Conservation (phyloP, 371 early-diverging fungal genomes). For the Mucor ambiguus region DNA sequence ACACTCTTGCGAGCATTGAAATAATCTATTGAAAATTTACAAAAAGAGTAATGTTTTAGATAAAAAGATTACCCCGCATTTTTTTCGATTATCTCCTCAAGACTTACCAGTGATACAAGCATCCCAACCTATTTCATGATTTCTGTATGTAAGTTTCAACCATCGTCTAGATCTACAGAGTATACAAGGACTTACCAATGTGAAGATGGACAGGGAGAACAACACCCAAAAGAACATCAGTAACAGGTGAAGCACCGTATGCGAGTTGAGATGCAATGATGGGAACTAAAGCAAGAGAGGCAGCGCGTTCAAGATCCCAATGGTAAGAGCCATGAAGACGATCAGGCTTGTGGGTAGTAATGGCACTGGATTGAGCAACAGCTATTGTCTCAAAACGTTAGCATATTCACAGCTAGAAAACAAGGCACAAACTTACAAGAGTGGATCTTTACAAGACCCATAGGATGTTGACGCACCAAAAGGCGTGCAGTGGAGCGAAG, state of each 20-base stretch:
- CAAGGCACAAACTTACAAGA: conserved; percentile 38
- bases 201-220: conserved; percentile 90
- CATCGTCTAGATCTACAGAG: not conserved
- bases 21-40: conserved; percentile 71
- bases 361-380: conserved; percentile 29
- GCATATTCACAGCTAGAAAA: not conserved
- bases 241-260: conserved; percentile 80
- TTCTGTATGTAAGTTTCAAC: conserved; percentile 1
- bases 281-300: conserved; percentile 77
- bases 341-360: conserved; percentile 40
- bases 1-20: conserved; percentile 74
- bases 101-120: conserved; percentile 59
- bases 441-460: conserved; percentile 55
- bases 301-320: conserved; percentile 90
- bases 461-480: conserved; percentile 45
- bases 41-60: conserved; percentile 11
- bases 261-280: conserved; percentile 75
- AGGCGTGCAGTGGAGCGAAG: conserved; percentile 44
- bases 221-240: conserved; percentile 88
- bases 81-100: conserved; percentile 12
- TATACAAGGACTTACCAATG: conserved; percentile 59
- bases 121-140: conserved; percentile 46
- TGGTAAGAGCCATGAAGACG: conserved; percentile 62
- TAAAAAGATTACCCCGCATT: conserved; percentile 26
- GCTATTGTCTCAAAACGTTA: conserved; percentile 21